These are phyloP conservation scores for Coemansia sp. DNA, from an alignment of 192 early-diverging fungal genomes.

Conservation along the genomic window DNA sequence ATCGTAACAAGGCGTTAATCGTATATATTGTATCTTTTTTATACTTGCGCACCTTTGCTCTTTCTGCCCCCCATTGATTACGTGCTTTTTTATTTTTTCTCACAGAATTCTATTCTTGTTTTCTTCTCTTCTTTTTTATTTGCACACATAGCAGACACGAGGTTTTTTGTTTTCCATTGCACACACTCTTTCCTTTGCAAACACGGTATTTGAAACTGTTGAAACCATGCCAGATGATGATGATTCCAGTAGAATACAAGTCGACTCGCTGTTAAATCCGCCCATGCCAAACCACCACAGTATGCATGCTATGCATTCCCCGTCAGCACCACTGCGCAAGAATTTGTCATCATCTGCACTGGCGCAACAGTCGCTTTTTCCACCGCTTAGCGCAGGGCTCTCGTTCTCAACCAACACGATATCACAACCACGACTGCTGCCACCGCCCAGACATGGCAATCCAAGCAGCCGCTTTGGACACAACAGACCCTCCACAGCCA, in stretches of 20 bases:
- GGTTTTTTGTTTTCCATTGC: neutral
- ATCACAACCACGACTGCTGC: neutral
- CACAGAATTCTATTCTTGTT: neutral
- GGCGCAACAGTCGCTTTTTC: constrained; percentile 1
- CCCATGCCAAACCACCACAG: neutral
- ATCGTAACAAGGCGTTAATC: neutral
- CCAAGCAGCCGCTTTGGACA: no score
- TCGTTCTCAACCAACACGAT: neutral
- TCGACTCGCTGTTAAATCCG: constrained; percentile 19
- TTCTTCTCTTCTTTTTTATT: neutral
- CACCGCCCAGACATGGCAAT: neutral
- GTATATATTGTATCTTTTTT: neutral
- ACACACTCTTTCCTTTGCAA: neutral
- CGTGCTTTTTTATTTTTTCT: neutral
- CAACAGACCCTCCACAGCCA: neutral
- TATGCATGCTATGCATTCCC: neutral
- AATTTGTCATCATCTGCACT: neutral
- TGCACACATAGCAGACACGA: neutral
- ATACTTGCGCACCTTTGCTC: no score
- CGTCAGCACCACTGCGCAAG: neutral
- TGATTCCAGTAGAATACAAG: constrained; percentile 11
- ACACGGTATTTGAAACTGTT: neutral
- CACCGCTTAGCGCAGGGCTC: constrained; percentile 6
- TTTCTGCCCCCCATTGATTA: neutral
- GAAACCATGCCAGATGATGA: neutral